phyloP scores from a whole-genome alignment of 202 grass and related monocot genomes.

The Setaria viridis region DNA sequence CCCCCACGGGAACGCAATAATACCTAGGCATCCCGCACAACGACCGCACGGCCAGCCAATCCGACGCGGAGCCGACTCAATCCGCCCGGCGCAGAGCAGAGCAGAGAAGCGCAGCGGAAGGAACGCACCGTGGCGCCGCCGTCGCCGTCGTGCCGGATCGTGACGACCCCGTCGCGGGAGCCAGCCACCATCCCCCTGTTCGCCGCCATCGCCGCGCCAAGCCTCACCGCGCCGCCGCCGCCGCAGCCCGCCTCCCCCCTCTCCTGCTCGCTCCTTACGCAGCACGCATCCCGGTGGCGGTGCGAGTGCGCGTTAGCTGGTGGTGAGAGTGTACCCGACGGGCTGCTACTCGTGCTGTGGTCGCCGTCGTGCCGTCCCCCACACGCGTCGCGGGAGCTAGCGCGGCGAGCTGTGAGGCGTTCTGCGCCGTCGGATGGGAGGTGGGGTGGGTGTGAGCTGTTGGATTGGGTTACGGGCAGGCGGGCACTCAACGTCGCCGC shows the following conservation, averaged over 20 bases:
- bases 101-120: not conserved
- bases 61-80: not conserved
- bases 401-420: not conserved
- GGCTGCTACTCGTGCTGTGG: not conserved
- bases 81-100: no score
- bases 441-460: not conserved
- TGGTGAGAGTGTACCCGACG: not conserved
- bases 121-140: constrained; percentile 33
- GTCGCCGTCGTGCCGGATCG: constrained; percentile 56
- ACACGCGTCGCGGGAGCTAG: not conserved
- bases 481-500: not conserved
- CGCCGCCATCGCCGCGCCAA: constrained; percentile 41
- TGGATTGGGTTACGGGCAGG: not conserved
- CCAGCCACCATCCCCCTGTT: constrained; percentile 60
- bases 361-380: not conserved
- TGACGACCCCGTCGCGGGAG: constrained; percentile 59
- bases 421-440: not conserved
- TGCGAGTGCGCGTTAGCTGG: constrained; percentile 19
- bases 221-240: not conserved
- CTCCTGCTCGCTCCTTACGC: not conserved
- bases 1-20: not conserved
- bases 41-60: constrained; percentile 8
- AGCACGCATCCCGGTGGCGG: not conserved
- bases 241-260: not conserved
- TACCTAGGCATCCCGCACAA: not conserved